A percentile compares a stretch with the other conserved stretches of the same genome.
phyloP scores from a whole-genome alignment of 2,329 filamentous ascomycete genomes.

The Coniochaeta pulveracea region DNA sequence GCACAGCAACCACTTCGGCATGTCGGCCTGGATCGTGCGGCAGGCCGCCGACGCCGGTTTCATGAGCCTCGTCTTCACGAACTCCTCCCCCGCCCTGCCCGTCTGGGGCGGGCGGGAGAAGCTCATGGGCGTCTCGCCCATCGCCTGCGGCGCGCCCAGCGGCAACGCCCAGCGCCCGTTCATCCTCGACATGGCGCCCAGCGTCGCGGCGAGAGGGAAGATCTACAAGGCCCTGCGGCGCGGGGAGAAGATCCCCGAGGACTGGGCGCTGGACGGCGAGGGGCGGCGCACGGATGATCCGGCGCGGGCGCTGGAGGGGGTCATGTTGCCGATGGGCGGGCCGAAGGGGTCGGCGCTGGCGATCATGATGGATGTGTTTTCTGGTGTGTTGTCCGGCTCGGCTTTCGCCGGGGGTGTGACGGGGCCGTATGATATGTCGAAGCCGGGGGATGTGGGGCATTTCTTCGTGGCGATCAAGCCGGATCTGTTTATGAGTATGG shows the following conservation, averaged over 20 bases:
- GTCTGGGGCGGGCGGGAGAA: conserved; percentile 58
- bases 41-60: conserved; percentile 62
- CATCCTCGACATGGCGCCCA: conserved; percentile 66
- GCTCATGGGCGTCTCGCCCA: conserved; percentile 62
- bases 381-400: conserved; percentile 63
- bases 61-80: conserved; percentile 62
- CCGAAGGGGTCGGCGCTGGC: conserved; percentile 69
- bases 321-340: conserved; percentile 80
- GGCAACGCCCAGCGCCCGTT: conserved; percentile 43
- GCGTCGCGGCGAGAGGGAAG: conserved; percentile 59
- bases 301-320: conserved; percentile 56
- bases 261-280: conserved; percentile 66
- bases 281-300: conserved; percentile 64
- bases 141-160: conserved; percentile 66
- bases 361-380: conserved; percentile 87
- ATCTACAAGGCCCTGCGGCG: conserved; percentile 59
- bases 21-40: conserved; percentile 72
- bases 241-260: conserved; percentile 56
- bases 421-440: conserved; percentile 62
- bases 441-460: conserved; percentile 60
- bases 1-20: conserved; percentile 74
- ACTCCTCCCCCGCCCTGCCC: conserved; percentile 61
- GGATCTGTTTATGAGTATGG: conserved; percentile 59
- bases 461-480: conserved; percentile 64
- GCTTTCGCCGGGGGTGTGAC: conserved; percentile 71